Conservation (phyloP, 148 eudicot species). For the Chenopodium berlandieri region DNA sequence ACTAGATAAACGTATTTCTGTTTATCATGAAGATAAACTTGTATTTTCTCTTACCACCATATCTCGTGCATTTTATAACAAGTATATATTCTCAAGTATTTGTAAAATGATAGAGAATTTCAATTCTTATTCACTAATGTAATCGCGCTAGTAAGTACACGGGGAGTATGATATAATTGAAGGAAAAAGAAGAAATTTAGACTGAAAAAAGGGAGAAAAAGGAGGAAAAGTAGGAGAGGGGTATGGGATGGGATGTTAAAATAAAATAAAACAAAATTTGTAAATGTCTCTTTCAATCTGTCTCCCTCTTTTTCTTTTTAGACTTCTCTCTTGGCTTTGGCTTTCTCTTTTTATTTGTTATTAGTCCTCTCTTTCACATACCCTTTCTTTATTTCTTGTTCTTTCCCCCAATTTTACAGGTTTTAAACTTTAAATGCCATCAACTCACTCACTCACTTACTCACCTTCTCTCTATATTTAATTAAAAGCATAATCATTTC, state of each 20-base stretch:
- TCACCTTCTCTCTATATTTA: neutral
- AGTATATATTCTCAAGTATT: no score
- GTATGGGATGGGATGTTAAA: neutral
- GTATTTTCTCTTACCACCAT: no score
- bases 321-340: neutral
- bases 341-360: neutral
- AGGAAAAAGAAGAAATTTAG: no score
- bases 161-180: no score
- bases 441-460: neutral
- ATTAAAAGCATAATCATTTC: constrained; percentile 26
- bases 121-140: no score
- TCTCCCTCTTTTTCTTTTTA: constrained; percentile 24
- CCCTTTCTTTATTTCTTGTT: no score
- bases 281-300: constrained; percentile 31
- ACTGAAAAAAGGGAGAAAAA: neutral
- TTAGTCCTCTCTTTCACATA: neutral
- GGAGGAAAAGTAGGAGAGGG: neutral
- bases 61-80: no score
- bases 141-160: no score
- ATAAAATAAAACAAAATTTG: neutral
- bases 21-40: no score
- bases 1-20: no score
- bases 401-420: constrained; percentile 17
- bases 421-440: constrained; percentile 9
- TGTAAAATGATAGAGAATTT: no score